These are phyloP conservation scores for Phialemoniopsis sp. DNA, from an alignment of 2,329 filamentous ascomycete species.

Conservation along the genomic window DNA sequence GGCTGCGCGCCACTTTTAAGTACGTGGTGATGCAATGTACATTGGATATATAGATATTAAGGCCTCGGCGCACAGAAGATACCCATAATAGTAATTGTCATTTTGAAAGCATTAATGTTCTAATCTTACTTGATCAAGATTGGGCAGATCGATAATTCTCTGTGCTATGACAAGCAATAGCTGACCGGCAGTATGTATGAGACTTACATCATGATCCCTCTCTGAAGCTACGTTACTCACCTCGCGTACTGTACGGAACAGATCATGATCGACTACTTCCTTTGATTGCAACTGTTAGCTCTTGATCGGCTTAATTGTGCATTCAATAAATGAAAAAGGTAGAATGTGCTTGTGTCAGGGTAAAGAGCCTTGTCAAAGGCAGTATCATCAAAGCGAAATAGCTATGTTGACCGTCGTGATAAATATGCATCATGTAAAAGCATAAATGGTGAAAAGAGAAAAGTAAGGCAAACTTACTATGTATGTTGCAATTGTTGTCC, in stretches of 20 bases:
- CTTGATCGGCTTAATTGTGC: constrained; percentile 1
- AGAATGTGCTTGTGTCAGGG: constrained; percentile 17
- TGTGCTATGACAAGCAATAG: no score
- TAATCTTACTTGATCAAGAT: no score
- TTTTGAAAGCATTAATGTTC: no score
- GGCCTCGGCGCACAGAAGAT: no score
- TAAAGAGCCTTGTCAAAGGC: constrained; percentile 68
- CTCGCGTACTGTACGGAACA: not conserved
- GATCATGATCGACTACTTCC: not conserved
- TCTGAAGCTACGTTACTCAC: no score
- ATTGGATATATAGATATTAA: no score
- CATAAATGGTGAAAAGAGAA: constrained; percentile 9
- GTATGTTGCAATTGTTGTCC: no score
- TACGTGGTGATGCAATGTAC: no score
- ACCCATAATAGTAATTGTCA: no score
- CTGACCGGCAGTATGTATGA: no score
- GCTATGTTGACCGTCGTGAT: constrained; percentile 90
- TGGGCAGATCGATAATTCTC: no score
- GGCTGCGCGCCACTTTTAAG: not conserved
- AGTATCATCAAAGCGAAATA: constrained; percentile 72
- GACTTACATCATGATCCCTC: no score
- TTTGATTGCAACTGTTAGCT: not conserved
- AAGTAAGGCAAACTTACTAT: constrained; percentile 21
- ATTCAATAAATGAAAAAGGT: not conserved
- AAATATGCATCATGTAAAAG: constrained; percentile 58